Evolutionary conservation across 1,284 basidiomycete genomes (phyloP).

Genomic region (Volvariella volvacea): DNA sequence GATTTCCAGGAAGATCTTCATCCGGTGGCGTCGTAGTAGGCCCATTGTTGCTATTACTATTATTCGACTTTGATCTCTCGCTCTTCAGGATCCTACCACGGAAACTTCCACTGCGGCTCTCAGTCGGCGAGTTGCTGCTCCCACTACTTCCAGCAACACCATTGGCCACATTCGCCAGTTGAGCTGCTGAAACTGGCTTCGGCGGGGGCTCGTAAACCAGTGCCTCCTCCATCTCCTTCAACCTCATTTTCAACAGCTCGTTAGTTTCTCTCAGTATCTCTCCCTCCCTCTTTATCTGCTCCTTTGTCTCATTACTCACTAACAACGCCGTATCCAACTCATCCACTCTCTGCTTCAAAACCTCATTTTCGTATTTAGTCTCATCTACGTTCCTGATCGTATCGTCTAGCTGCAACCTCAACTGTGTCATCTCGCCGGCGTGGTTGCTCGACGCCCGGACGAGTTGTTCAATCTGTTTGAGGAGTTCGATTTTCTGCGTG

Average conservation of each 20-base stretch:
- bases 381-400: conserved; percentile 8
- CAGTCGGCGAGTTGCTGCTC: too few relatives aligned
- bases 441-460: too few relatives aligned
- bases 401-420: neutral
- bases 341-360: neutral
- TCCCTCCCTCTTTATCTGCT: too few relatives aligned
- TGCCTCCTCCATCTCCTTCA: conserved; percentile 22
- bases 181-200: conserved; percentile 14
- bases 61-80: conserved; percentile 10
- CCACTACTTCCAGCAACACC: too few relatives aligned
- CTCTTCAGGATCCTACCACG: too few relatives aligned
- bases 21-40: conserved; percentile 11
- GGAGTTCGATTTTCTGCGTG: conserved; percentile 18
- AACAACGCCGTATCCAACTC: neutral
- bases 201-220: conserved; percentile 23
- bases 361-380: conserved; percentile 13
- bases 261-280: conserved; percentile 13
- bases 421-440: conserved; percentile 5
- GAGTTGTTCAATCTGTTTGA: conserved; percentile 18
- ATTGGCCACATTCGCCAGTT: too few relatives aligned
- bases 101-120: too few relatives aligned
- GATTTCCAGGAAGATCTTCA: too few relatives aligned
- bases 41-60: conserved; percentile 19
- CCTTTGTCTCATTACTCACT: too few relatives aligned
- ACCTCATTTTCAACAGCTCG: conserved; percentile 19